A percentile compares a stretch with the other conserved stretches of the same genome.
Conservation (phyloP, 2,329 filamentous ascomycete species). For the Hypoxylon sp. region DNA sequence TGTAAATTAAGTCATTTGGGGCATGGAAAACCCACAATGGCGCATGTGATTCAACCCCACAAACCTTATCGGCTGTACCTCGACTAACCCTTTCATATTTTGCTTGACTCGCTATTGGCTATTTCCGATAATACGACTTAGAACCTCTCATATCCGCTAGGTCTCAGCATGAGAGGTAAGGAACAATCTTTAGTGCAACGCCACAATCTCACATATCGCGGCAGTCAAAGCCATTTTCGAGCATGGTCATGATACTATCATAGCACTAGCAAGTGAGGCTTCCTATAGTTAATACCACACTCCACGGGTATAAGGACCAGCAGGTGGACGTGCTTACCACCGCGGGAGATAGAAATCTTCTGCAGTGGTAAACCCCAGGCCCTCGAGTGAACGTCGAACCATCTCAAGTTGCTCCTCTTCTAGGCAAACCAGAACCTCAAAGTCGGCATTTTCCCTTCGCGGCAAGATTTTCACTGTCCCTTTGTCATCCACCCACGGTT, state of each 20-base stretch:
- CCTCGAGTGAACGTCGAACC: background rate
- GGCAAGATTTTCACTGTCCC: slow-evolving; percentile 31
- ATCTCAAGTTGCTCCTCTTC: background rate
- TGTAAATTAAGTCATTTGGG: slow-evolving; percentile 20
- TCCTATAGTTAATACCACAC: background rate
- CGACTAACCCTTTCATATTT: background rate
- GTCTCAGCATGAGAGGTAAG: background rate
- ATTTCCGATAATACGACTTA: background rate
- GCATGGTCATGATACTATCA: background rate
- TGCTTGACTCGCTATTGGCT: background rate
- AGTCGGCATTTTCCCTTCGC: slow-evolving; percentile 16
- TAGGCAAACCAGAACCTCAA: slow-evolving; percentile 32
- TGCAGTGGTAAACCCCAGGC: background rate
- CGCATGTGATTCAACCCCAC: slow-evolving; percentile 41
- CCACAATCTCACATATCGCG: background rate
- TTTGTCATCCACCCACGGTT: slow-evolving; percentile 27
- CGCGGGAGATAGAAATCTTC: background rate
- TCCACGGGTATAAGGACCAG: background rate
- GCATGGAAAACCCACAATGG: slow-evolving; percentile 21
- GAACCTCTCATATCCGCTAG: background rate
- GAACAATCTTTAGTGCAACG: background rate
- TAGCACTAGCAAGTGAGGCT: background rate
- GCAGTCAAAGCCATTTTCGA: background rate
- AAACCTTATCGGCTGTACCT: slow-evolving; percentile 29
- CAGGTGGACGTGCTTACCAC: background rate